phyloP scores from a whole-genome alignment of 331 rosid genomes.

The Malus hybrid region DNA sequence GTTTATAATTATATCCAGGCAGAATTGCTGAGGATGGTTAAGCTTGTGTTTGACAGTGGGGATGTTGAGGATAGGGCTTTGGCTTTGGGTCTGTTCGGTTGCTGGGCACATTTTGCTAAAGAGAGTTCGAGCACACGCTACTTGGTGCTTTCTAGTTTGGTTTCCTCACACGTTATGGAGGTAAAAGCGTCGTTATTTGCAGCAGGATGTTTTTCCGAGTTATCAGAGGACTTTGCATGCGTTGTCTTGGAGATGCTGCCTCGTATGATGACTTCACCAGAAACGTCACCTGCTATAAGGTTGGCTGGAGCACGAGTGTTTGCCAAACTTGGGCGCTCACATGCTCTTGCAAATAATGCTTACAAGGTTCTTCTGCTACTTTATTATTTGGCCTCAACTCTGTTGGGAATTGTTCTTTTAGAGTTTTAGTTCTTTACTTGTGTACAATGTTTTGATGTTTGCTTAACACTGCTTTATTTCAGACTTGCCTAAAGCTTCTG shows the following conservation, averaged over 20 bases:
- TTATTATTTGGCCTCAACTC: background rate
- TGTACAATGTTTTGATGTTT: background rate
- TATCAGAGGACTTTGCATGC: conserved; percentile 71
- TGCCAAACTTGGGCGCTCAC: conserved; percentile 54
- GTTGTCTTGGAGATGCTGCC: conserved; percentile 59
- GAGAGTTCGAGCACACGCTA: conserved; percentile 67
- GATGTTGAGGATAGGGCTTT: conserved; percentile 49
- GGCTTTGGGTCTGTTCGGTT: conserved; percentile 73
- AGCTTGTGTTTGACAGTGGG: conserved; percentile 48
- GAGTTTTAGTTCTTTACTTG: background rate
- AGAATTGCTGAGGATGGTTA: conserved; percentile 61
- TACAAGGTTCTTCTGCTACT: conserved; percentile 47
- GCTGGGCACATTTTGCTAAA: conserved; percentile 76
- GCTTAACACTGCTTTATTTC: background rate
- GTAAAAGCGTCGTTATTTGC: conserved; percentile 77
- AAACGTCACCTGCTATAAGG: conserved; percentile 33
- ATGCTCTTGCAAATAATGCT: conserved; percentile 46
- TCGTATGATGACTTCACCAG: conserved; percentile 42
- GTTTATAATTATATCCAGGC: conserved; percentile 21
- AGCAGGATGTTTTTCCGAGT: conserved; percentile 72
- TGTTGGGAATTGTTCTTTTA: background rate
- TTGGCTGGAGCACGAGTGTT: conserved; percentile 51
- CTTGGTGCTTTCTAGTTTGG: conserved; percentile 60
- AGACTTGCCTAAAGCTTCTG: conserved; percentile 58
- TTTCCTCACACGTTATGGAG: conserved; percentile 59